Conservation (phyloP, 148 eudicot genomes). For the Simmondsia chinensis region DNA sequence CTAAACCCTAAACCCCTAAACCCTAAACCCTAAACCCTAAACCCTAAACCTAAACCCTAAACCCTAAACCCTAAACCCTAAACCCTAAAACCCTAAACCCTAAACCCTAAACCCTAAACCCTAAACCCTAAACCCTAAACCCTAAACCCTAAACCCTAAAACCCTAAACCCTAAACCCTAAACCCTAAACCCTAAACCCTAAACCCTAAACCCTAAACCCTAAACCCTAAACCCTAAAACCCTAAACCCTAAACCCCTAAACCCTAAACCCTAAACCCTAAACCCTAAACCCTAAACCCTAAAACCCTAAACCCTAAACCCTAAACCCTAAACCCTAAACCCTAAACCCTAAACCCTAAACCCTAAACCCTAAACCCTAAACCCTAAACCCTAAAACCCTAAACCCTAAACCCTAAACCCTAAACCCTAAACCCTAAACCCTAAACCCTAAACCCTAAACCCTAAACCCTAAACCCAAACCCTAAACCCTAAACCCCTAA, state of each 20-base stretch:
- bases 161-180: too few relatives aligned
- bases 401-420: neutral
- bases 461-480: too few relatives aligned
- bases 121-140: neutral
- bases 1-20: too few relatives aligned
- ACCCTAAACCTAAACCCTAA: neutral
- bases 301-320: conserved; percentile 2
- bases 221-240: too few relatives aligned
- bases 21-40: conserved; percentile 1
- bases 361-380: too few relatives aligned
- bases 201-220: neutral
- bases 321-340: conserved; percentile 1
- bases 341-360: conserved; percentile 6
- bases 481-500: too few relatives aligned
- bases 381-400: conserved; percentile 2
- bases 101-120: neutral
- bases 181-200: neutral
- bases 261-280: too few relatives aligned
- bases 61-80: neutral
- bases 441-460: neutral
- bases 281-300: neutral
- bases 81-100: neutral
- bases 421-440: neutral
- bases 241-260: too few relatives aligned
- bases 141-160: neutral